These are phyloP conservation scores for Trichoderma sp. DNA, from an alignment of 2,329 filamentous ascomycete genomes.

Conservation along the genomic window DNA sequence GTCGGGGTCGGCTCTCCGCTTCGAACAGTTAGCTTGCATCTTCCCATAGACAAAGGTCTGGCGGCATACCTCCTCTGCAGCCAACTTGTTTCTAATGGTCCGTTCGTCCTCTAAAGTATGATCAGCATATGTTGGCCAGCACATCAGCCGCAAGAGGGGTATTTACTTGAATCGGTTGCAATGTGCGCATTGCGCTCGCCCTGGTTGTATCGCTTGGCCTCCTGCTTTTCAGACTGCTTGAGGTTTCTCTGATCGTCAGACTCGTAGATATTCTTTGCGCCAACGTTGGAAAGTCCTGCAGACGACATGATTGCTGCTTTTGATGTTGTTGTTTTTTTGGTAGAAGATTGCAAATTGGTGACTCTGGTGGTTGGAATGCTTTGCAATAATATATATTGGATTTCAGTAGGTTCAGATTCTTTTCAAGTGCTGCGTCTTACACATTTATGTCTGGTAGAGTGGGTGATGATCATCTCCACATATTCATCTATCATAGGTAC, in stretches of 20 bases:
- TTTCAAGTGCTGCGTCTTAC: no score
- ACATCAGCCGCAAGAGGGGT: no score
- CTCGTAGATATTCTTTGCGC: slow-evolving; percentile 68
- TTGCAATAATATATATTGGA: no score
- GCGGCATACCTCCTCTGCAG: slow-evolving; percentile 58
- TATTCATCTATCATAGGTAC: slow-evolving; percentile 17
- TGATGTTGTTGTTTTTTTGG: no score
- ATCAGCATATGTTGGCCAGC: slow-evolving; percentile 30
- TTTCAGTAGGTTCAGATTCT: no score
- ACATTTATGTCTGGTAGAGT: no score
- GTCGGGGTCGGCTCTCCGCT: slow-evolving; percentile 47
- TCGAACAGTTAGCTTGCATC: slow-evolving; percentile 24
- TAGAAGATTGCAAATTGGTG: no score
- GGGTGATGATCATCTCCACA: slow-evolving; percentile 7
- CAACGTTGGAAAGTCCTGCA: slow-evolving; percentile 63
- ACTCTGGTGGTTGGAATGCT: no score
- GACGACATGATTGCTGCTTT: slow-evolving; percentile 41
- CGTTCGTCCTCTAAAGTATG: slow-evolving; percentile 64
- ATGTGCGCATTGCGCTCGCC: slow-evolving; percentile 70
- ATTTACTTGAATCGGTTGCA: slow-evolving; percentile 70
- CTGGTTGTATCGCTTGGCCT: slow-evolving; percentile 67
- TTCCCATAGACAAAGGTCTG: slow-evolving; percentile 5
- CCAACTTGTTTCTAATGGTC: slow-evolving; percentile 71
- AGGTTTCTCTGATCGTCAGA: slow-evolving; percentile 73
- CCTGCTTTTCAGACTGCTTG: slow-evolving; percentile 54